Evolutionary conservation across 805 yeast species (phyloP), one percentile per base, ranked within the genome.

Genomic region (Pichia heedii): DNA sequence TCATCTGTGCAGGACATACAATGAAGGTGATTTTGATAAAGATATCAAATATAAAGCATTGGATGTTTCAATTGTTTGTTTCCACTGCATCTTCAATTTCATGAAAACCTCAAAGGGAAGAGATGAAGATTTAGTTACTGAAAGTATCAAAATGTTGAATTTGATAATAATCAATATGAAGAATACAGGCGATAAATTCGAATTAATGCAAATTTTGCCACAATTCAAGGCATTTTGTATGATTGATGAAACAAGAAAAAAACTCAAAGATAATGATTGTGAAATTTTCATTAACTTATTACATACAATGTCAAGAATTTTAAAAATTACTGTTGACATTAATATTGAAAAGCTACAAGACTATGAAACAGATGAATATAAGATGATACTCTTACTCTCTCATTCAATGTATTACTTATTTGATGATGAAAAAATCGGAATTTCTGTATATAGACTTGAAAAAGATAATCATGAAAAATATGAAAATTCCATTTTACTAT

Each of bases 81-180:
- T 44, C 36, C 47, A 44, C 20, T 44, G 47, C 22, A 22, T 37
- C 15, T 40, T 44, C 21, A 44, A 44, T 32, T 40, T 36, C 13
- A 33, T 40, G 34, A 32, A 37, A 19, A 16, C 38, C 7, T n/a
- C 34, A 6, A 21, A 30, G 16, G 15, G 21, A 11, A 13, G 32
- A 19, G 33, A 32, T 27, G 18, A 19, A 13, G 24, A 15, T 8
- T 27, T 33, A 16, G 16, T 43, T 5, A 18, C 15, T 21, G 7
- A 22, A 2, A 20, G 24, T 12, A 12, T 43, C 6, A 22, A 38
- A 10, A 13, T 38, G 8, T 43, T 44, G 16, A 37, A 37, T 33
- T 6, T 15, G n/a, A 39, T 40, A 11, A 19, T 44, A 19, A 18
- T 35, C 26, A 19, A 27, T 16, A 10, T 44, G 33, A 10, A 30